These are phyloP conservation scores for Backusella westeae DNA, from an alignment of 192 early-diverging fungal species.

Conservation along the genomic window DNA sequence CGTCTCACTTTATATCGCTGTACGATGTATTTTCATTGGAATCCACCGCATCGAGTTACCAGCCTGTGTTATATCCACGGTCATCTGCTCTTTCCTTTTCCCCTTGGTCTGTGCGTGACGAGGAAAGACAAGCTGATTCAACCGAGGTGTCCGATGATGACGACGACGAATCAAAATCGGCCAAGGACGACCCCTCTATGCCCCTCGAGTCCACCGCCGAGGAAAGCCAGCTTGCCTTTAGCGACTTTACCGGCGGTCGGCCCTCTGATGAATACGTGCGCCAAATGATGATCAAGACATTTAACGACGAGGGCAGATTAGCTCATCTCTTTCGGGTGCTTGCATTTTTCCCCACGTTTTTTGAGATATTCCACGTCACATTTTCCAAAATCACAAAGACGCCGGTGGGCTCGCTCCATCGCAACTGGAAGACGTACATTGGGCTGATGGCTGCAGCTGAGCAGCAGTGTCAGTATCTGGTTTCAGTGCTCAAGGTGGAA, in stretches of 20 bases:
- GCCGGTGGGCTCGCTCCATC: slow-evolving; percentile 44
- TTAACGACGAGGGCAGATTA: slow-evolving; percentile 45
- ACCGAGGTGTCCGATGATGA: neutral
- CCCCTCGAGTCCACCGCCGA: neutral
- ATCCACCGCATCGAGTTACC: slow-evolving; percentile 19
- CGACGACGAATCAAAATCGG: neutral
- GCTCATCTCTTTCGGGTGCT: slow-evolving; percentile 49
- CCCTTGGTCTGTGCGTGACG: slow-evolving; percentile 26
- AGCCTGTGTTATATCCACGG: slow-evolving; percentile 26
- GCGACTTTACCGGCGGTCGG: slow-evolving; percentile 37
- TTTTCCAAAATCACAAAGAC: slow-evolving; percentile 39
- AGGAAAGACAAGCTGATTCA: neutral
- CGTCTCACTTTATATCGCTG: slow-evolving; percentile 50
- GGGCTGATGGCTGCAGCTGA: slow-evolving; percentile 56
- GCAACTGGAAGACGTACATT: slow-evolving; percentile 49
- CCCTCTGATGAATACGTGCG: slow-evolving; percentile 48
- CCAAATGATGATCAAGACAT: slow-evolving; percentile 49
- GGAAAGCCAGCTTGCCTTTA: neutral
- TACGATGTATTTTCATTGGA: slow-evolving; percentile 53
- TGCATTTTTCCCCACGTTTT: slow-evolving; percentile 55
- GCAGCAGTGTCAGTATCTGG: slow-evolving; percentile 53
- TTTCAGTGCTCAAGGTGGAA: slow-evolving; percentile 49
- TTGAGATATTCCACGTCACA: slow-evolving; percentile 46
- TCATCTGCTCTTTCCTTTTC: slow-evolving; percentile 40
- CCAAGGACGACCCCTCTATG: slow-evolving; percentile 3